phyloP scores from a whole-genome alignment of 768 basidiomycete species.

The Pleurotus eryngii region DNA sequence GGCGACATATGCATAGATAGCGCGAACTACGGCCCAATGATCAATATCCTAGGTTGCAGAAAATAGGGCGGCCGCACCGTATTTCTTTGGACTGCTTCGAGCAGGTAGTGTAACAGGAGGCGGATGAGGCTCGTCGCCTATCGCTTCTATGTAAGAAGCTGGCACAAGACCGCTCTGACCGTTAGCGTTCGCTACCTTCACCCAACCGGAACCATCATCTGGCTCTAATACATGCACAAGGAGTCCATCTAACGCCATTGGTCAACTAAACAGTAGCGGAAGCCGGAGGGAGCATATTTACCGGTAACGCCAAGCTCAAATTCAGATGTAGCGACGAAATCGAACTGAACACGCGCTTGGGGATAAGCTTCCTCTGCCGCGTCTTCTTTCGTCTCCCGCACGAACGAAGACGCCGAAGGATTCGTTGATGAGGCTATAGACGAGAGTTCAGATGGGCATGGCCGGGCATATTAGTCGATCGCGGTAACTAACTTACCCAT shows the following conservation, averaged over 20 bases:
- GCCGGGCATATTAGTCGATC: no score
- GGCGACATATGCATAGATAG: slow-evolving; percentile 75
- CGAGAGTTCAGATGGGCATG: neutral
- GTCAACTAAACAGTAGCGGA: slow-evolving; percentile 6
- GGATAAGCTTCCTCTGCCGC: slow-evolving; percentile 42
- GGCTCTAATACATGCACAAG: slow-evolving; percentile 67
- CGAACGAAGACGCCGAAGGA: slow-evolving; percentile 58
- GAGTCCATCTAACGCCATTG: slow-evolving; percentile 49
- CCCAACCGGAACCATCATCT: slow-evolving; percentile 87
- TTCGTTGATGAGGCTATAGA: slow-evolving; percentile 14
- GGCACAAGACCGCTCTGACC: slow-evolving; percentile 74
- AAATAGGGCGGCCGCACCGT: slow-evolving; percentile 40
- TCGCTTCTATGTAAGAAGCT: slow-evolving; percentile 68
- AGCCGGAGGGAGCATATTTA: slow-evolving; percentile 18
- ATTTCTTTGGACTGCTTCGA: slow-evolving; percentile 34
- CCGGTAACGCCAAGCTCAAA: slow-evolving; percentile 74
- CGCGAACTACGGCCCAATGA: slow-evolving; percentile 55
- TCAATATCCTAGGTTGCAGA: slow-evolving; percentile 2
- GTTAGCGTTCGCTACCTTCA: slow-evolving; percentile 61
- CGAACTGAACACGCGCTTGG: slow-evolving; percentile 64
- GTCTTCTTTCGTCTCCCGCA: slow-evolving; percentile 34
- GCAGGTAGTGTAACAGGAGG: slow-evolving; percentile 12
- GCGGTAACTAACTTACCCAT: neutral
- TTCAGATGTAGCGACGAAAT: slow-evolving; percentile 70
- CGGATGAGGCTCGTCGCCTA: slow-evolving; percentile 23